Conservation (phyloP, 345 rosid species). For the Kernera saxatilis region DNA sequence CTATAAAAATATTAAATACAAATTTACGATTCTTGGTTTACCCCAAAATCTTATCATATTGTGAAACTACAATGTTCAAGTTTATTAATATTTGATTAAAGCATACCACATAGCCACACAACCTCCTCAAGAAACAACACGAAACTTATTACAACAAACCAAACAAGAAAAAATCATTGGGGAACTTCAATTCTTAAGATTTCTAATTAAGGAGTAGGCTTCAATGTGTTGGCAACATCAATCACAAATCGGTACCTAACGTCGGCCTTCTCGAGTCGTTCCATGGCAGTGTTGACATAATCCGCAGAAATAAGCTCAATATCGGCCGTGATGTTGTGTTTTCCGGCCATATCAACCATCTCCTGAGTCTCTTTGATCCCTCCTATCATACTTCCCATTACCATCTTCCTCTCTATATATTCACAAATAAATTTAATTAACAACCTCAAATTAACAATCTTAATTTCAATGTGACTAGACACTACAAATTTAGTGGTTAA, state of each 20-base stretch:
- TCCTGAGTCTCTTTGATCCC: conserved; percentile 61
- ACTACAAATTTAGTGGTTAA: not conserved
- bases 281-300: conserved; percentile 51
- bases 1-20: not conserved
- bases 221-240: conserved; percentile 46
- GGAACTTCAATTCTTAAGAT: not conserved
- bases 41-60: not conserved
- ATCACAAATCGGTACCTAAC: conserved; percentile 58
- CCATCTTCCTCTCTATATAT: conserved; percentile 39
- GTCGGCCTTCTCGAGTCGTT: conserved; percentile 37
- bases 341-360: conserved; percentile 48
- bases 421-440: not conserved
- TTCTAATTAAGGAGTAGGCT: not conserved
- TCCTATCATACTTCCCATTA: conserved; percentile 42
- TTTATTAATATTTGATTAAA: not conserved
- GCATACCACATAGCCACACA: not conserved
- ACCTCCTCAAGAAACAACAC: not conserved
- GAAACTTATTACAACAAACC: not conserved
- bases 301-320: conserved; percentile 47
- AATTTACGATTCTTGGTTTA: not conserved
- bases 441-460: not conserved
- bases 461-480: not conserved
- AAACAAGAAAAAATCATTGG: not conserved
- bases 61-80: not conserved
- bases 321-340: conserved; percentile 42